Conservation (phyloP, 345 rosid species). For the Corymbia maculata region DNA sequence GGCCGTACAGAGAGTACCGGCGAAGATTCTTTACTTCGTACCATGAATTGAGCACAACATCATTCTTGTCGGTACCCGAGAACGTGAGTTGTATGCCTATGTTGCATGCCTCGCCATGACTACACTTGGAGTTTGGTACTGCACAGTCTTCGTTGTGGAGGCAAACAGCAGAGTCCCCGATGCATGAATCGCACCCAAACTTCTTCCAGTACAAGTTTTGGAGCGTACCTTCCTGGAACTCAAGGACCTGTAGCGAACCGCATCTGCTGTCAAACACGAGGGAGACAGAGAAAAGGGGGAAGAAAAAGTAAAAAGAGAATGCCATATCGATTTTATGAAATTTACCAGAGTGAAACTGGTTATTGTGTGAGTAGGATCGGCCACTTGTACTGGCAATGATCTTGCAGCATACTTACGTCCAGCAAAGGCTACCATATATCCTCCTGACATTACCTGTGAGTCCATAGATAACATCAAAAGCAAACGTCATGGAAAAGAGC, state of each 20-base stretch:
- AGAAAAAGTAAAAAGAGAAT: background rate
- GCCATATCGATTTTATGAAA: background rate
- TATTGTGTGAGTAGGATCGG: slow-evolving; percentile 50
- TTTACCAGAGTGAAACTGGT: slow-evolving; percentile 85
- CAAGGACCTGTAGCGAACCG: slow-evolving; percentile 46
- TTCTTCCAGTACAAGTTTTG: slow-evolving; percentile 73
- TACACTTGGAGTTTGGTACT: slow-evolving; percentile 46
- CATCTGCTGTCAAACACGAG: background rate
- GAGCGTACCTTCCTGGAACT: slow-evolving; percentile 73
- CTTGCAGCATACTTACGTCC: slow-evolving; percentile 94
- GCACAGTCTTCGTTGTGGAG: slow-evolving; percentile 59
- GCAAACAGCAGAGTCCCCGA: slow-evolving; percentile 32
- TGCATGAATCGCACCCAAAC: slow-evolving; percentile 63
- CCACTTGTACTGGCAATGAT: slow-evolving; percentile 58
- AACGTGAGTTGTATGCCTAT: slow-evolving; percentile 62
- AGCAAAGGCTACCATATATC: slow-evolving; percentile 87
- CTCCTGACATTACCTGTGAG: slow-evolving; percentile 46
- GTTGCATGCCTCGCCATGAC: slow-evolving; percentile 42
- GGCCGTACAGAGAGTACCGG: slow-evolving; percentile 48
- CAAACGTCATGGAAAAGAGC: background rate
- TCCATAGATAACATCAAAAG: background rate
- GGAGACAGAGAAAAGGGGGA: background rate
- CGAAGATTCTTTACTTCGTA: slow-evolving; percentile 71
- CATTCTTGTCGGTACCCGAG: slow-evolving; percentile 79
- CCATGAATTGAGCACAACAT: slow-evolving; percentile 72